These are phyloP conservation scores for Entomortierella lignicola DNA, from an alignment of 192 early-diverging fungal genomes.

Conservation along the genomic window DNA sequence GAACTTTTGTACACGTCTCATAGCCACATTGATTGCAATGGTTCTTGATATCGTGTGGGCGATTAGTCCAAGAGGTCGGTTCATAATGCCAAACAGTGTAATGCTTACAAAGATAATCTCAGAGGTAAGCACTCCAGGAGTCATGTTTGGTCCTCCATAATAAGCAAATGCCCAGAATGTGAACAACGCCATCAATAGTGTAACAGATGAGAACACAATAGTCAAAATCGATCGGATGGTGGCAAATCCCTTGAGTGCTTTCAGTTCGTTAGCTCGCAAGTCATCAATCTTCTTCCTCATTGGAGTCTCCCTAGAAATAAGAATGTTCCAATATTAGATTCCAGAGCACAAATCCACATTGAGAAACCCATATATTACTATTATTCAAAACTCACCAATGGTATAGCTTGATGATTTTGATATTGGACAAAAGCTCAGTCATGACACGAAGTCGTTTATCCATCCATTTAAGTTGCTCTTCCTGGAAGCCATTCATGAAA, in stretches of 20 bases:
- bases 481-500: slow-evolving; percentile 30
- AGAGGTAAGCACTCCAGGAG: slow-evolving; percentile 29
- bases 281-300: slow-evolving; percentile 26
- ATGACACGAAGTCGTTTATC: slow-evolving; percentile 36
- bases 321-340: not conserved
- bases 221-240: slow-evolving; percentile 24
- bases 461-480: slow-evolving; percentile 30
- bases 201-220: slow-evolving; percentile 43
- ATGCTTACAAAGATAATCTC: slow-evolving; percentile 73
- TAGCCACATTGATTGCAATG: slow-evolving; percentile 65
- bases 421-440: slow-evolving; percentile 43
- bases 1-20: slow-evolving; percentile 62
- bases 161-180: slow-evolving; percentile 32
- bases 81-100: slow-evolving; percentile 71
- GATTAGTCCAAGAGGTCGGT: slow-evolving; percentile 61
- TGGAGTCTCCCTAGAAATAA: slow-evolving; percentile 25
- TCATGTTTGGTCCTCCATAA: slow-evolving; percentile 33
- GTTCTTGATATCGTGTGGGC: slow-evolving; percentile 69
- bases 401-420: slow-evolving; percentile 49
- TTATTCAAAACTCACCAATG: slow-evolving; percentile 13
- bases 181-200: slow-evolving; percentile 31
- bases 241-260: slow-evolving; percentile 24
- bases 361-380: not conserved
- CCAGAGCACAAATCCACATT: not conserved
- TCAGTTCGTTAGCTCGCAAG: slow-evolving; percentile 24